These are phyloP conservation scores for Fusarium falciforme DNA, from an alignment of 2,329 filamentous ascomycete species.

Conservation along the genomic window DNA sequence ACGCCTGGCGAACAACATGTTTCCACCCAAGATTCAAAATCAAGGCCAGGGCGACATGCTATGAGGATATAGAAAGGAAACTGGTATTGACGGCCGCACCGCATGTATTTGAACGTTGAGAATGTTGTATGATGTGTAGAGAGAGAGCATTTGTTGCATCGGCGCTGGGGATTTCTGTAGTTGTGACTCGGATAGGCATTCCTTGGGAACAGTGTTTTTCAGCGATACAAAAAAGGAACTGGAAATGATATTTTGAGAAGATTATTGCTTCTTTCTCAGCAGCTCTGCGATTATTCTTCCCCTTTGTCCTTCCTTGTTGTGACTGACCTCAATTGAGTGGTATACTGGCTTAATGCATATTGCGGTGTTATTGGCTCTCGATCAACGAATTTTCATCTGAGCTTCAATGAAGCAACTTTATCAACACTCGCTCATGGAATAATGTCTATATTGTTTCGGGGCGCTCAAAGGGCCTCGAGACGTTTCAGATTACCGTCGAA, in stretches of 20 bases:
- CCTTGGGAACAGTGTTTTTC: neutral
- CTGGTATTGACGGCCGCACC: neutral
- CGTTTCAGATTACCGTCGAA: neutral
- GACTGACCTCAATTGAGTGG: constrained; percentile 3
- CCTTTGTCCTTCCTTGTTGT: neutral
- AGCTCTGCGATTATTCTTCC: neutral
- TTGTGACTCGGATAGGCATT: neutral
- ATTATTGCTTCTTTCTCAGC: neutral
- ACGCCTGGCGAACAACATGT: constrained; percentile 52
- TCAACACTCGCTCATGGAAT: constrained; percentile 15
- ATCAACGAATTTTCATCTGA: neutral
- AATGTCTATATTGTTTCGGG: constrained; percentile 25
- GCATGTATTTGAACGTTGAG: constrained; percentile 16
- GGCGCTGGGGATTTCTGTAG: constrained; percentile 17
- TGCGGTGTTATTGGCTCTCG: neutral
- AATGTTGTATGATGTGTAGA: constrained; percentile 26
- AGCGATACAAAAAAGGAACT: constrained; percentile 5
- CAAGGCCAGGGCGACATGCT: constrained; percentile 53
- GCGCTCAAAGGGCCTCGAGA: constrained; percentile 8
- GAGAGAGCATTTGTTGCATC: constrained; percentile 12
- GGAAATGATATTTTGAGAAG: constrained; percentile 2
- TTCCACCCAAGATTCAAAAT: constrained; percentile 48
- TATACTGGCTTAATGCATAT: constrained; percentile 32
- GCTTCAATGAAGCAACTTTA: neutral
- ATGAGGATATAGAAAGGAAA: constrained; percentile 30